Evolutionary conservation across 331 rosid species (phyloP).

Genomic region (Dryas integrifolia): DNA sequence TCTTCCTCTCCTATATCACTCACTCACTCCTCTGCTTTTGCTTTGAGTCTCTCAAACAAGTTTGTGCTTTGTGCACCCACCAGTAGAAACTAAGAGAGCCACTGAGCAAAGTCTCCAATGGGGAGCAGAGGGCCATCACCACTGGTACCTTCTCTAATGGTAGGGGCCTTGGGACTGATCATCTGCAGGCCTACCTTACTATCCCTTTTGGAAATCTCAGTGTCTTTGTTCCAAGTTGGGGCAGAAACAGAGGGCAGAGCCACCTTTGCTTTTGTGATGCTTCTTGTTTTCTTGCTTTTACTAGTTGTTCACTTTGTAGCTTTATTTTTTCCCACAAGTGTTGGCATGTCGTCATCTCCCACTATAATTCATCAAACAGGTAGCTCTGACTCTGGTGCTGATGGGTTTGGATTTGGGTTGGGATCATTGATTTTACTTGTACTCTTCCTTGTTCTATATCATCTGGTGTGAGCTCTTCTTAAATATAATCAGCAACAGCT

Average conservation of each 20-base stretch:
- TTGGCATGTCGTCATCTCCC: slow-evolving; percentile 2
- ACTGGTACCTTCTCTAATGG: slow-evolving; percentile 26
- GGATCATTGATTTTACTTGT: slow-evolving; percentile 19
- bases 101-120: slow-evolving; percentile 13
- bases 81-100: not conserved
- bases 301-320: slow-evolving; percentile 4
- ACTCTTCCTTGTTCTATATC: slow-evolving; percentile 28
- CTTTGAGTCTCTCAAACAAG: not conserved
- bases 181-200: slow-evolving; percentile 23
- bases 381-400: slow-evolving; percentile 3
- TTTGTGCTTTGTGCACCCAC: not conserved
- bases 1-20: not conserved
- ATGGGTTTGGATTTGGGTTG: slow-evolving; percentile 27
- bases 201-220: slow-evolving; percentile 17
- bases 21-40: not conserved
- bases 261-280: slow-evolving; percentile 12
- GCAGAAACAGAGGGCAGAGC: slow-evolving; percentile 19
- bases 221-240: slow-evolving; percentile 6
- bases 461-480: slow-evolving; percentile 14
- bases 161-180: slow-evolving; percentile 28
- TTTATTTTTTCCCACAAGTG: slow-evolving; percentile 13
- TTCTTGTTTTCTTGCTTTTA: slow-evolving; percentile 24
- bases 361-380: not conserved
- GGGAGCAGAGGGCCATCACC: slow-evolving; percentile 39
- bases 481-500: not conserved